phyloP scores from a whole-genome alignment of 163 green algal species.

The Scenedesmus sp. region DNA sequence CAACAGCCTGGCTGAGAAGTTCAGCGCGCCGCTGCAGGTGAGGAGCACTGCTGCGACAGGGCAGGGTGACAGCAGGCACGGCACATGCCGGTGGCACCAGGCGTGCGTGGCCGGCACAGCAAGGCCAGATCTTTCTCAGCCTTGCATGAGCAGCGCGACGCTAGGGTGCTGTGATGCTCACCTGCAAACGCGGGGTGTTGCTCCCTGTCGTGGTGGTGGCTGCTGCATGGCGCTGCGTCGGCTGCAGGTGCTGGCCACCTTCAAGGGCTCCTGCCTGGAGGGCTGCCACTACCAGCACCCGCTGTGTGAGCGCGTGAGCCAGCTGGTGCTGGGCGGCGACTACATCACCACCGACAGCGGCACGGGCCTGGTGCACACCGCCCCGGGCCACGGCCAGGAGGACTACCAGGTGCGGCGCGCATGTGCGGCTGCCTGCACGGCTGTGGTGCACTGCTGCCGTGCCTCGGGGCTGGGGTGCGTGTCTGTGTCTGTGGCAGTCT shows the following conservation, averaged over 20 bases:
- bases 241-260: constrained; percentile 56
- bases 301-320: constrained; percentile 74
- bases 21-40: constrained; percentile 71
- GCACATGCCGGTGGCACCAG: too few species aligned
- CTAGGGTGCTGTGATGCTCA: neutral
- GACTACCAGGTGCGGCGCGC: constrained; percentile 84
- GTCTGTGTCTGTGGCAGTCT: too few species aligned
- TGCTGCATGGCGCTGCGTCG: constrained; percentile 9
- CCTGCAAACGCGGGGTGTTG: too few species aligned
- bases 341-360: constrained; percentile 98
- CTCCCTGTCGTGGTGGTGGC: neutral
- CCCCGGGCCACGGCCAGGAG: constrained; percentile 96
- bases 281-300: constrained; percentile 93
- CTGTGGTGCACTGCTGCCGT: neutral
- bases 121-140: too few species aligned
- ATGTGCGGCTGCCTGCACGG: neutral
- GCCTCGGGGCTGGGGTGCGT: too few species aligned
- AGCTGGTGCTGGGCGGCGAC: constrained; percentile 94
- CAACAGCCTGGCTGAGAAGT: constrained; percentile 81
- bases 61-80: too few species aligned
- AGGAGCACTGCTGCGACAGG: constrained; percentile 37
- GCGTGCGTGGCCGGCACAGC: too few species aligned
- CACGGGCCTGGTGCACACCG: constrained; percentile 90
- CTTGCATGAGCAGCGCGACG: neutral
- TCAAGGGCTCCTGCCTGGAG: constrained; percentile 79